Evolutionary conservation across 352 stramenopile genomes (phyloP).

Genomic region (Phytopythium kandeliae): DNA sequence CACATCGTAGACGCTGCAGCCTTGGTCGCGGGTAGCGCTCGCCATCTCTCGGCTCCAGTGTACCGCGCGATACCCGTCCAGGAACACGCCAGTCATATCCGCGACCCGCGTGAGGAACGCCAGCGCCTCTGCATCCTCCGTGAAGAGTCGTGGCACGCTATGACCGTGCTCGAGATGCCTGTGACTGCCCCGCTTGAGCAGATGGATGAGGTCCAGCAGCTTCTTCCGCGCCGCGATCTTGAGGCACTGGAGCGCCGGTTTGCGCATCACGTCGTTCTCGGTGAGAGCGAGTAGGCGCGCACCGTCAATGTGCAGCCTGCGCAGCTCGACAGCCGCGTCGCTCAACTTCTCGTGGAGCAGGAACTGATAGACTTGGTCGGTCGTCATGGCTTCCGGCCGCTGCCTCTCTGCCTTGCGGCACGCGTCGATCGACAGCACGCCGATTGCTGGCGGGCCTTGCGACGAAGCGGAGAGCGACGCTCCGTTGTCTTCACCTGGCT

Average conservation of each 20-base stretch:
- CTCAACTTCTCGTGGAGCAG: conserved; percentile 42
- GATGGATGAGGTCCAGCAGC: conserved; percentile 44
- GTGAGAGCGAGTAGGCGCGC: conserved; percentile 37
- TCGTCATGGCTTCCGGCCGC: conserved; percentile 56
- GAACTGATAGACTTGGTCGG: conserved; percentile 36
- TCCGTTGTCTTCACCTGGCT: neutral
- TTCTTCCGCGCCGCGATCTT: conserved; percentile 51
- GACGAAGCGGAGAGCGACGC: neutral
- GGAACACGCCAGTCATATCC: conserved; percentile 27
- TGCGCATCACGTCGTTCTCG: conserved; percentile 46
- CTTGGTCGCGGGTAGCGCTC: conserved; percentile 25
- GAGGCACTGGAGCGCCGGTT: conserved; percentile 36
- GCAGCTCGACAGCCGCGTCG: conserved; percentile 42
- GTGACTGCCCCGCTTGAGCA: conserved; percentile 29
- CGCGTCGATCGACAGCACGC: conserved; percentile 50
- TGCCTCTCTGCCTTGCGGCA: conserved; percentile 42
- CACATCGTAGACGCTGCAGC: conserved; percentile 42
- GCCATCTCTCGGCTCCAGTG: conserved; percentile 52
- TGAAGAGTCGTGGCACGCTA: conserved; percentile 27
- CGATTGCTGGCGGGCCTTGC: conserved; percentile 15
- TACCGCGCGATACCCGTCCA: conserved; percentile 39
- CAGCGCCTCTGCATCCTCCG: conserved; percentile 45
- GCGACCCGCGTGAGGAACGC: conserved; percentile 41
- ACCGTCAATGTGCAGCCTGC: conserved; percentile 32
- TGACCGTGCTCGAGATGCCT: conserved; percentile 28